Evolutionary conservation across 345 rosid species (phyloP).

Genomic region (Acer saccharum): DNA sequence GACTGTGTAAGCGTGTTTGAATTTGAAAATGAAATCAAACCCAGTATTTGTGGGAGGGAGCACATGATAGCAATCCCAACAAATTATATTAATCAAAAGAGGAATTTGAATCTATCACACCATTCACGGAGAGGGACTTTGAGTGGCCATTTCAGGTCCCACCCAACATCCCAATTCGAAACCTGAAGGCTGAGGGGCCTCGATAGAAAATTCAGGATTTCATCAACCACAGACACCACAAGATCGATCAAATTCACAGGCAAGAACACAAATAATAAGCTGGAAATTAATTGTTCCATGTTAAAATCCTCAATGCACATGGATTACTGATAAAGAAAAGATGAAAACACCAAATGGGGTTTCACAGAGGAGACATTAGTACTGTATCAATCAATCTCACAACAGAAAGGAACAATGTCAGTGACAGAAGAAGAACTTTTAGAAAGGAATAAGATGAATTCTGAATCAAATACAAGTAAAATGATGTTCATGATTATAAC

Average conservation of each 20-base stretch:
- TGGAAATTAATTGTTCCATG: slow-evolving; percentile 5
- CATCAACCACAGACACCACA: not conserved
- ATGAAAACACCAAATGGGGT: not conserved
- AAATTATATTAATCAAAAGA: slow-evolving; percentile 14
- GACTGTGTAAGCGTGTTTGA: slow-evolving; percentile 20
- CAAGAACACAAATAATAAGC: not conserved
- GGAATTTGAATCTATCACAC: slow-evolving; percentile 17
- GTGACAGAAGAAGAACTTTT: not conserved
- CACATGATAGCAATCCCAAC: slow-evolving; percentile 36
- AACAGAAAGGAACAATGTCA: not conserved
- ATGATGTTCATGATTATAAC: slow-evolving; percentile 48
- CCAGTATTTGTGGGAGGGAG: slow-evolving; percentile 3
- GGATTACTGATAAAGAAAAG: not conserved
- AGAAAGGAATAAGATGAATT: slow-evolving; percentile 31
- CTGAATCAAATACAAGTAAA: slow-evolving; percentile 48
- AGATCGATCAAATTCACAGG: not conserved
- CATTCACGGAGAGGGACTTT: slow-evolving; percentile 26
- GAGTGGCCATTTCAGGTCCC: slow-evolving; percentile 19
- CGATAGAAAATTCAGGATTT: not conserved
- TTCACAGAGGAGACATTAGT: not conserved
- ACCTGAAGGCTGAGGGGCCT: slow-evolving; percentile 9
- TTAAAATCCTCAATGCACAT: not conserved
- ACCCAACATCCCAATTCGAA: slow-evolving; percentile 25
- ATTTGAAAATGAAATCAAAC: slow-evolving; percentile 19
- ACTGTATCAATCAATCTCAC: not conserved